Conservation (phyloP, 495 filamentous ascomycete genomes). For the Daldinia caldariorum region DNA sequence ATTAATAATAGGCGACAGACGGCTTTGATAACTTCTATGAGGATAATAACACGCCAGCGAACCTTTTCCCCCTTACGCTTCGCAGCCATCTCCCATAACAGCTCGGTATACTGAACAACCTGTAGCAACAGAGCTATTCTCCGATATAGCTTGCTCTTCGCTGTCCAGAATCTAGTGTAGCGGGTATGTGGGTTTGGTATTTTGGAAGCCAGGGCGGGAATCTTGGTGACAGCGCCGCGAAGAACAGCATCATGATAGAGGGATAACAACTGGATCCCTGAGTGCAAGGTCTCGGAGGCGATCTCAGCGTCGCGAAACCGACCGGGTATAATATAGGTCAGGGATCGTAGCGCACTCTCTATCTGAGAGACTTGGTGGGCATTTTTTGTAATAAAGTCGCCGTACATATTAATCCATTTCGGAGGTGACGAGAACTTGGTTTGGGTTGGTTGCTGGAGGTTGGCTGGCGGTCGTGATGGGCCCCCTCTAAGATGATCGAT, state of each 20-base stretch:
- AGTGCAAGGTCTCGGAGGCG: slow-evolving; percentile 92
- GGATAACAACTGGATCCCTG: slow-evolving; percentile 85
- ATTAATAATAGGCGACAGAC: slow-evolving; percentile 84
- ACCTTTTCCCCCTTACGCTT: slow-evolving; percentile 84
- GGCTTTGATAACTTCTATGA: slow-evolving; percentile 88
- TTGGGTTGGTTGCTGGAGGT: slow-evolving; percentile 38
- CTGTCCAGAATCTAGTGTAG: slow-evolving; percentile 90
- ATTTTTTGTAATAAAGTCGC: slow-evolving; percentile 94
- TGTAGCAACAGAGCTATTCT: slow-evolving; percentile 81
- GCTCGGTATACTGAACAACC: slow-evolving; percentile 91
- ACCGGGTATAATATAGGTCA: slow-evolving; percentile 96
- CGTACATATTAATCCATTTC: slow-evolving; percentile 82
- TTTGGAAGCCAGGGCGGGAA: slow-evolving; percentile 52
- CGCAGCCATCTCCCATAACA: slow-evolving; percentile 83
- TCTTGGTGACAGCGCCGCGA: slow-evolving; percentile 64
- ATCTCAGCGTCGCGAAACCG: slow-evolving; percentile 94
- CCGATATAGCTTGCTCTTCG: slow-evolving; percentile 77
- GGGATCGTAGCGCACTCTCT: slow-evolving; percentile 86
- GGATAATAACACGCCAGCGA: slow-evolving; percentile 88
- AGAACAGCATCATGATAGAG: slow-evolving; percentile 95
- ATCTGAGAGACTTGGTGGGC: slow-evolving; percentile 90
- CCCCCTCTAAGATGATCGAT: slow-evolving; percentile 35
- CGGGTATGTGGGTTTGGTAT: slow-evolving; percentile 80
- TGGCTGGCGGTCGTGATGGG: slow-evolving; percentile 33
- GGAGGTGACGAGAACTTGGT: slow-evolving; percentile 63